These are phyloP conservation scores for Fraxinus albicans DNA, from an alignment of 305 asterid genomes.

Conservation along the genomic window DNA sequence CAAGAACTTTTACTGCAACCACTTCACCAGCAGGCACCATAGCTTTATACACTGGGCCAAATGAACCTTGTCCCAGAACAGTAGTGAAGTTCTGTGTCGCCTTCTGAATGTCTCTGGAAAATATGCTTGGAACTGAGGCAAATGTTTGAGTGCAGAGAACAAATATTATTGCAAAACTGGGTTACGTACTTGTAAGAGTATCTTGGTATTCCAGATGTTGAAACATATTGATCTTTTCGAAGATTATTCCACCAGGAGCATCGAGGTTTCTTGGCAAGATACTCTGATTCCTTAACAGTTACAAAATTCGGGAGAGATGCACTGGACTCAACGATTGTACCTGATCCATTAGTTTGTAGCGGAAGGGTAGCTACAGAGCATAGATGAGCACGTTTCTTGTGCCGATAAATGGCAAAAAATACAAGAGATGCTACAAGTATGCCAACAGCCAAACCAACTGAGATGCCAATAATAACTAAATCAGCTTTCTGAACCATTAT, in stretches of 20 bases:
- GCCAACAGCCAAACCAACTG: slow-evolving; percentile 80
- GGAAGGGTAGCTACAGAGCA: slow-evolving; percentile 63
- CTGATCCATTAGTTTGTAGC: slow-evolving; percentile 69
- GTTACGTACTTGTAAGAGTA: slow-evolving; percentile 82
- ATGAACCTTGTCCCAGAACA: slow-evolving; percentile 87
- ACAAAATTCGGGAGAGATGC: slow-evolving; percentile 59
- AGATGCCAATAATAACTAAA: slow-evolving; percentile 75
- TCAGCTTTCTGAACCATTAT: slow-evolving; percentile 71
- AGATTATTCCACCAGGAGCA: slow-evolving; percentile 69
- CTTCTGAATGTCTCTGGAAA: slow-evolving; percentile 80
- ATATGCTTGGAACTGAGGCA: not conserved
- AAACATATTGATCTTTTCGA: slow-evolving; percentile 54
- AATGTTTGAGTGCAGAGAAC: not conserved
- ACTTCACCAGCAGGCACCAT: slow-evolving; percentile 75
- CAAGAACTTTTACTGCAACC: slow-evolving; percentile 97
- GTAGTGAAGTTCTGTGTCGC: slow-evolving; percentile 87
- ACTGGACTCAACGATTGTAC: slow-evolving; percentile 58
- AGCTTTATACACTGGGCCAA: slow-evolving; percentile 96
- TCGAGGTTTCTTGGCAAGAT: slow-evolving; percentile 42
- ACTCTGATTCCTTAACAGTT: slow-evolving; percentile 31
- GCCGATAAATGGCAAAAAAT: slow-evolving; percentile 66
- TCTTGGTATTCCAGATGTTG: slow-evolving; percentile 76
- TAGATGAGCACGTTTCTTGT: slow-evolving; percentile 48
- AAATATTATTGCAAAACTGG: slow-evolving; percentile 12
- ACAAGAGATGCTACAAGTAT: slow-evolving; percentile 63